Evolutionary conservation across 2,329 filamentous ascomycete species (phyloP).

Genomic region (Beauveria pseudobassiana): DNA sequence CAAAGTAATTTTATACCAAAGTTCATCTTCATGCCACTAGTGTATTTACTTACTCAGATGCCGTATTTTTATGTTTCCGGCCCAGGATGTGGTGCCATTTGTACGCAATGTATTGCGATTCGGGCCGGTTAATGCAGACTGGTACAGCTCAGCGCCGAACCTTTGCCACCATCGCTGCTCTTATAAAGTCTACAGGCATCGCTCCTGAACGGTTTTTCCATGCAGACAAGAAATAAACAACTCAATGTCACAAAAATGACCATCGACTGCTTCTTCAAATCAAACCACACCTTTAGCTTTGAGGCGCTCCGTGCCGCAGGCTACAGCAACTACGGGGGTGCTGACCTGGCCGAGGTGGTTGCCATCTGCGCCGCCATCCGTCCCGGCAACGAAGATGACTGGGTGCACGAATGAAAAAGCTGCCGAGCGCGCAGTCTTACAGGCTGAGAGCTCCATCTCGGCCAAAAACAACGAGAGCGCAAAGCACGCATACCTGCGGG

Average conservation of each 20-base stretch:
- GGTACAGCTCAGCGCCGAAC: not conserved
- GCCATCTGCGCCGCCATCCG: constrained; percentile 1
- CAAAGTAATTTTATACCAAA: too few species aligned
- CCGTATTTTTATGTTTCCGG: too few species aligned
- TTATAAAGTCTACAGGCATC: not conserved
- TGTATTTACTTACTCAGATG: too few species aligned
- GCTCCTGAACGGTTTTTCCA: not conserved
- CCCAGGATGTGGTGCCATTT: too few species aligned
- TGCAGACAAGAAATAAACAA: not conserved
- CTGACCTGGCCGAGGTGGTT: constrained; percentile 6
- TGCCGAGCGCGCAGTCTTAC: not conserved
- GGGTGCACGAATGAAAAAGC: not conserved
- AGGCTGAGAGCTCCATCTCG: not conserved
- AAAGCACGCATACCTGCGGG: not conserved
- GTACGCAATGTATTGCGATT: not conserved
- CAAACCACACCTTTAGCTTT: constrained; percentile 2
- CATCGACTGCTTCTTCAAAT: constrained; percentile 3
- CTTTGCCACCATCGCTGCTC: not conserved
- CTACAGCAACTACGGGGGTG: constrained; percentile 5
- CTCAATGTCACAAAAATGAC: not conserved
- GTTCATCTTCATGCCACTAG: too few species aligned
- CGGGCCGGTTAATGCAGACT: not conserved
- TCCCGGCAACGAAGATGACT: constrained; percentile 5
- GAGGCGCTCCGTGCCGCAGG: constrained; percentile 8
- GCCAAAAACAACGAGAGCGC: not conserved